Percentiles rank a stretch among this genome's conserved stretches.
Evolutionary conservation across 345 rosid genomes (phyloP).

Genomic region (Dipteronia dyeriana): DNA sequence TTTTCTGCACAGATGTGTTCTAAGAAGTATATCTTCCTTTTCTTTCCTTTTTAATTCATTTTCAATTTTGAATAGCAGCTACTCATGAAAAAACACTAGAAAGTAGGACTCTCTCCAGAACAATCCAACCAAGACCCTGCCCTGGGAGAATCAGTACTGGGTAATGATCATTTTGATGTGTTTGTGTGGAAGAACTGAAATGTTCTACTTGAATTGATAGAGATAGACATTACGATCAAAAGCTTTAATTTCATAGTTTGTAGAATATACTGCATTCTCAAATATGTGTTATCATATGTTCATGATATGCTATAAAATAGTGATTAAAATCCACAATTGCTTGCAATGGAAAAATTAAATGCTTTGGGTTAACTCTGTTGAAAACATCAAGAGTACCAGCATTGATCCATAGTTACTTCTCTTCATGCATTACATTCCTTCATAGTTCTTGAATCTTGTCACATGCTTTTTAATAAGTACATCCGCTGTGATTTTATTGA

Average conservation of each 20-base stretch:
- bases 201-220: neutral
- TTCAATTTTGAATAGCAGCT: neutral
- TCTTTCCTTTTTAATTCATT: neutral
- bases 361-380: neutral
- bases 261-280: neutral
- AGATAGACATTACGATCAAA: neutral
- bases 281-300: neutral
- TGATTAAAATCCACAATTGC: neutral
- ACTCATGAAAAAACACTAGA: neutral
- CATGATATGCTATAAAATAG: neutral
- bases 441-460: conserved; percentile 1
- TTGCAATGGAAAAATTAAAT: conserved; percentile 7
- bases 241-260: neutral
- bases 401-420: neutral
- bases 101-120: neutral
- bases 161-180: neutral
- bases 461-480: neutral
- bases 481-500: neutral
- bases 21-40: neutral
- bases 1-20: neutral
- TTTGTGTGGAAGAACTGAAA: neutral
- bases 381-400: neutral
- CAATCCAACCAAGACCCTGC: neutral
- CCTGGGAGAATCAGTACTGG: neutral
- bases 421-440: neutral